Conservation (phyloP, 1,284 basidiomycete genomes). For the Phellopilus nigrolimitatus region DNA sequence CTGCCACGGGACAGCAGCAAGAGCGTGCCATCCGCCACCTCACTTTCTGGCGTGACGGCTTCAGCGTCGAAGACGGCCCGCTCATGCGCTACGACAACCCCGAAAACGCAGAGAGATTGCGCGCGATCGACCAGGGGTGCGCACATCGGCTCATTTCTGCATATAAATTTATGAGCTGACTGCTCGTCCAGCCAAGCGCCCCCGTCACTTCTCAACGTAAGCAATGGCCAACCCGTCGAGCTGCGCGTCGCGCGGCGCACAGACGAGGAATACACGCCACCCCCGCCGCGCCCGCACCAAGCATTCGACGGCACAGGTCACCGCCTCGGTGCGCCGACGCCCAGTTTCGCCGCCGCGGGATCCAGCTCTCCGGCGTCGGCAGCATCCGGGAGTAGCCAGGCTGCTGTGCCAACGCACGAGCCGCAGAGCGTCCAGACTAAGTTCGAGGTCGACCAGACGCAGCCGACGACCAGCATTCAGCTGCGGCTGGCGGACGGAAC, state of each 20-base stretch:
- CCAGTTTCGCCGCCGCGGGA: conserved; percentile 37
- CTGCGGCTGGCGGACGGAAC: conserved; percentile 88
- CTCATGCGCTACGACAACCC: conserved; percentile 86
- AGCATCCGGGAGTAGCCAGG: conserved; percentile 21
- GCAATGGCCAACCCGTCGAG: conserved; percentile 80
- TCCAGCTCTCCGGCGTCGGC: conserved; percentile 42
- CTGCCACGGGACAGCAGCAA: conserved; percentile 40
- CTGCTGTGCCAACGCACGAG: conserved; percentile 28
- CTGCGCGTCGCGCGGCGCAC: conserved; percentile 76
- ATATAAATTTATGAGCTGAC: background rate
- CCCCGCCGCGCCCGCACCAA: conserved; percentile 37
- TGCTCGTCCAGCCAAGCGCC: conserved; percentile 62
- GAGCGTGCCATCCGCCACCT: conserved; percentile 70
- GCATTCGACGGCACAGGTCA: conserved; percentile 79
- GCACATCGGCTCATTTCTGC: conserved; percentile 25
- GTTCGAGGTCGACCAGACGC: conserved; percentile 79
- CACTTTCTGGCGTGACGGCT: conserved; percentile 94
- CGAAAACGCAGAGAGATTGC: conserved; percentile 65
- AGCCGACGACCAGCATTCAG: conserved; percentile 90
- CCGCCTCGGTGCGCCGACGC: conserved; percentile 72
- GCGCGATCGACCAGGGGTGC: conserved; percentile 79
- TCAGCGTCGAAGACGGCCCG: conserved; percentile 88
- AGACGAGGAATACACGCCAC: conserved; percentile 69
- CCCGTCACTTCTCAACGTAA: conserved; percentile 72
- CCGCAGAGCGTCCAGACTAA: conserved; percentile 43